phyloP scores from a whole-genome alignment of 2,329 filamentous ascomycete species.

The Xylaria digitata region DNA sequence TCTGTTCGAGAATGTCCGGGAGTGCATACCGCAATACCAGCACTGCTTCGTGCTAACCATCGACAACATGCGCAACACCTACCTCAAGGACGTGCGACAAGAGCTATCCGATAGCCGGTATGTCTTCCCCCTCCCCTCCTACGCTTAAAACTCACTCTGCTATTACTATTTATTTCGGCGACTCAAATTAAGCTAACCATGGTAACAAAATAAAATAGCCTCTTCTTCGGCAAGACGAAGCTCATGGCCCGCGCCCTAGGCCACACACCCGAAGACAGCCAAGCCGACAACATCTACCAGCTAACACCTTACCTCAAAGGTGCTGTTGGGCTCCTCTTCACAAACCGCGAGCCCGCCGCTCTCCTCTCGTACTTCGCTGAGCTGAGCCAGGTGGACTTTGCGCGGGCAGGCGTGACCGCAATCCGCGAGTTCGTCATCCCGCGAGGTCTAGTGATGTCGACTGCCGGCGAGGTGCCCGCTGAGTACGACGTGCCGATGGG shows the following conservation, averaged over 20 bases:
- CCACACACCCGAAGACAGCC: slow-evolving; percentile 78
- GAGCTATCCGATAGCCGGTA: slow-evolving; percentile 88
- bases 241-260: slow-evolving; percentile 98
- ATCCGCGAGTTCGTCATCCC: slow-evolving; percentile 83
- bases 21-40: slow-evolving; percentile 85
- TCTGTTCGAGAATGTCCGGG: slow-evolving; percentile 88
- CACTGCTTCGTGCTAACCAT: slow-evolving; percentile 94
- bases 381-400: slow-evolving; percentile 85
- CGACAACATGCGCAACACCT: slow-evolving; percentile 98
- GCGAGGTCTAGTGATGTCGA: slow-evolving; percentile 82
- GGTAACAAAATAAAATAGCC: slow-evolving; percentile 58
- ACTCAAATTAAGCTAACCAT: background rate
- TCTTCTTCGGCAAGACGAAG: slow-evolving; percentile 99
- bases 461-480: slow-evolving; percentile 79
- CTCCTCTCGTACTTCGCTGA: slow-evolving; percentile 78
- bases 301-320: slow-evolving; percentile 79
- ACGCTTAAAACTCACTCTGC: too few relatives aligned
- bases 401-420: slow-evolving; percentile 83
- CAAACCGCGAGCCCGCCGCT: slow-evolving; percentile 75
- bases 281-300: slow-evolving; percentile 79
- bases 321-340: slow-evolving; percentile 91
- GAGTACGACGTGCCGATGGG: slow-evolving; percentile 88
- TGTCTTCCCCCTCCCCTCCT: slow-evolving; percentile 45
- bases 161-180: too few relatives aligned
- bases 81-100: slow-evolving; percentile 88